Conservation (phyloP, 768 basidiomycete species). For the Naganishia vishniacii region DNA sequence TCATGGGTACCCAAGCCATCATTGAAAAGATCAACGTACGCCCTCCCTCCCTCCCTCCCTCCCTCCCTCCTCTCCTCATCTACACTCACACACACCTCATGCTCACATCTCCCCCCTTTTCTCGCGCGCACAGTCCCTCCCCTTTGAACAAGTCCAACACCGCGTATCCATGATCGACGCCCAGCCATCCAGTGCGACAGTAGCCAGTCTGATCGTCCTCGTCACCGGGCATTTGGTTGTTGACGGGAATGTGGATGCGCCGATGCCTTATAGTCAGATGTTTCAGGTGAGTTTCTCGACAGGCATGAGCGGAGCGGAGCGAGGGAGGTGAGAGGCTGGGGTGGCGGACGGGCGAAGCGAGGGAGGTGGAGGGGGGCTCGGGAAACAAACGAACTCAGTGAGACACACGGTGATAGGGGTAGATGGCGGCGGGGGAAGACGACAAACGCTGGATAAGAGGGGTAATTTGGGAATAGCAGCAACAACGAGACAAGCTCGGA, state of each 20-base stretch:
- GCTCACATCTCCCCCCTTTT: neutral
- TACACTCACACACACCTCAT: neutral
- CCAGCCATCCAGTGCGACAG: conserved; percentile 66
- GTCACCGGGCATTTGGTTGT: conserved; percentile 85
- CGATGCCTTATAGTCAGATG: conserved; percentile 83
- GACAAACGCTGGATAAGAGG: too few species aligned
- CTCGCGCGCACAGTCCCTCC: conserved; percentile 56
- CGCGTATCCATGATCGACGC: conserved; percentile 75
- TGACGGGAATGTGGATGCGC: conserved; percentile 64
- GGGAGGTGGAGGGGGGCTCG: neutral
- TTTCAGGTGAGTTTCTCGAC: conserved; percentile 59
- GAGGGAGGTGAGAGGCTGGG: neutral
- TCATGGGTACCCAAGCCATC: conserved; percentile 57
- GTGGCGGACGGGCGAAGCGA: neutral
- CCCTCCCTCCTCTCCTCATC: neutral
- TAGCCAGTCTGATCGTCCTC: conserved; percentile 65
- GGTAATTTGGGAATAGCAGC: too few species aligned
- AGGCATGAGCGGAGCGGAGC: neutral
- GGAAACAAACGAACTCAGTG: too few species aligned
- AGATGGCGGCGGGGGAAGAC: too few species aligned
- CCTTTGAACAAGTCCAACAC: conserved; percentile 77
- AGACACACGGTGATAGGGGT: too few species aligned
- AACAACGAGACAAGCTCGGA: too few species aligned
- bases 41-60: conserved; percentile 13
- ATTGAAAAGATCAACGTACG: conserved; percentile 72